phyloP scores from a whole-genome alignment of 345 rosid species.

The Alliaria petiolata region DNA sequence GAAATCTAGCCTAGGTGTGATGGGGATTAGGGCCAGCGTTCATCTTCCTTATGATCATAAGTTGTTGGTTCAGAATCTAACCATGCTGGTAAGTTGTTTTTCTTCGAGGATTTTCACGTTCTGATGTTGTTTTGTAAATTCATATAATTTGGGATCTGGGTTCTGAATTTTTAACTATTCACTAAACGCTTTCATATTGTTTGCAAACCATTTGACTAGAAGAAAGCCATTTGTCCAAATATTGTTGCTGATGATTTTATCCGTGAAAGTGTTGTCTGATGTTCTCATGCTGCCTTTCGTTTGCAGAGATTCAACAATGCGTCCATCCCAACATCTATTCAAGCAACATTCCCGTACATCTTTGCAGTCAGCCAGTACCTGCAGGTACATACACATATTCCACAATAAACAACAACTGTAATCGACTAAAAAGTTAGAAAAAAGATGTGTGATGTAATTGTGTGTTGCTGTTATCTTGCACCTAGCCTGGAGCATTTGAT shows the following conservation, averaged over 20 bases:
- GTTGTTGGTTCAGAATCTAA: constrained; percentile 81
- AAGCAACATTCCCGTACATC: constrained; percentile 82
- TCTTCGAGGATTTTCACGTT: too few relatives aligned
- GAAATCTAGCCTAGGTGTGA: constrained; percentile 52
- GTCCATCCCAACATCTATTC: constrained; percentile 63
- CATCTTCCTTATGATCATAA: constrained; percentile 84
- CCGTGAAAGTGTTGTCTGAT: not conserved
- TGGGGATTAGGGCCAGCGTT: constrained; percentile 87
- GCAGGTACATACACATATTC: constrained; percentile 51
- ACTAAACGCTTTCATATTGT: not conserved
- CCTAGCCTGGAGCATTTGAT: constrained; percentile 96
- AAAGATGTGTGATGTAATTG: not conserved
- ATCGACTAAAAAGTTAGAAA: not conserved
- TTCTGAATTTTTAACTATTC: not conserved
- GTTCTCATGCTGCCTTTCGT: not conserved
- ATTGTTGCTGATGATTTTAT: not conserved
- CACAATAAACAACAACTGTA: not conserved
- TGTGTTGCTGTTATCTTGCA: not conserved
- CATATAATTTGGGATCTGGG: not conserved
- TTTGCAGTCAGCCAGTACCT: constrained; percentile 88
- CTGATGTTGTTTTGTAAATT: too few relatives aligned
- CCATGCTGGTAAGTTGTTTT: constrained; percentile 65
- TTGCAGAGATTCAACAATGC: constrained; percentile 88
- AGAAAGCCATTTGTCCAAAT: too few relatives aligned
- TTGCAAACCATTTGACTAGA: too few relatives aligned